A percentile compares a stretch with the other conserved stretches of the same genome.
phyloP scores from a whole-genome alignment of 306 rosid species.

The Lablab purpureus region DNA sequence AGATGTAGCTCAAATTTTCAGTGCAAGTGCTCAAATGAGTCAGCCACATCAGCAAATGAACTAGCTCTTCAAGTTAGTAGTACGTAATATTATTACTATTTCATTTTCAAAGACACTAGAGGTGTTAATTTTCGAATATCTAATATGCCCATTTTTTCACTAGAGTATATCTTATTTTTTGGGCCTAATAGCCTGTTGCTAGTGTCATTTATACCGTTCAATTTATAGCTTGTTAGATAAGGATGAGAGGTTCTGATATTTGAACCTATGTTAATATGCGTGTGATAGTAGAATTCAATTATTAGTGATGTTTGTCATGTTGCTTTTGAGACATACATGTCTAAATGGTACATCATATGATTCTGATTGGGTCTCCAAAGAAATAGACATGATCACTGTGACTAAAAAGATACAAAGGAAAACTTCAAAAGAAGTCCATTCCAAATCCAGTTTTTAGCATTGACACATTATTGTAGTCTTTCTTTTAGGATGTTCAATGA shows the following conservation, averaged over 20 bases:
- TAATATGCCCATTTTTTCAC: conserved; percentile 27
- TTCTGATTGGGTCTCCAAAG: conserved; percentile 40
- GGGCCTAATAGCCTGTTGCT: neutral
- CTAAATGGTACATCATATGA: conserved; percentile 45
- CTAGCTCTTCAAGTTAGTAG: conserved; percentile 41
- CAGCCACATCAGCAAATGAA: conserved; percentile 59
- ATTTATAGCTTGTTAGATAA: conserved; percentile 40
- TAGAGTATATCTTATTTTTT: conserved; percentile 26
- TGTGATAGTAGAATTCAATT: conserved; percentile 21
- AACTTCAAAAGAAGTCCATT: conserved; percentile 36
- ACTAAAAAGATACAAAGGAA: conserved; percentile 16
- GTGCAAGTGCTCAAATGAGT: conserved; percentile 64
- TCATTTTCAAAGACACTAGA: neutral
- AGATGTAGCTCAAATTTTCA: conserved; percentile 43
- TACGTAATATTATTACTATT: conserved; percentile 20
- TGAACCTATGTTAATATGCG: conserved; percentile 26
- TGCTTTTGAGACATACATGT: conserved; percentile 38
- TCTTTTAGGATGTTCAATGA: conserved; percentile 45
- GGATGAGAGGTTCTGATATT: conserved; percentile 1
- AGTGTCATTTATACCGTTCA: conserved; percentile 19
- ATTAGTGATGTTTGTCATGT: conserved; percentile 33
- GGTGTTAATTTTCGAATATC: conserved; percentile 34
- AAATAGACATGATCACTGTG: conserved; percentile 34
- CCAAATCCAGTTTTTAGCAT: conserved; percentile 39
- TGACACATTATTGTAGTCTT: conserved; percentile 43